Conservation (phyloP, 148 eudicot genomes). For the Chenopodium berlandieri region DNA sequence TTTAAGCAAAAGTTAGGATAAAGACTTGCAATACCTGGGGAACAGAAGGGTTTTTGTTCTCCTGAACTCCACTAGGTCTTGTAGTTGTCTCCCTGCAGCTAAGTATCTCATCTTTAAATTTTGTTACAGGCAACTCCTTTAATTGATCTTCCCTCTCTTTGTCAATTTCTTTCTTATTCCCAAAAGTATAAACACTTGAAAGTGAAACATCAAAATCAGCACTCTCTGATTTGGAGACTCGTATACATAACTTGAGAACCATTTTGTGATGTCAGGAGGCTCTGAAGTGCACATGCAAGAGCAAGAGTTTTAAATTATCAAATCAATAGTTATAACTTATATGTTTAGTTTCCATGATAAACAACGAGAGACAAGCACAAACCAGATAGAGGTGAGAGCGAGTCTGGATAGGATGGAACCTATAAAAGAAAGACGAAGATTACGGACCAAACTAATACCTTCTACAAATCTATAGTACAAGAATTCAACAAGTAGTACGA, state of each 20-base stretch:
- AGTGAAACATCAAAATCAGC: slow-evolving; percentile 39
- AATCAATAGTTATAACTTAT: background rate
- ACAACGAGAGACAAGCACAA: slow-evolving; percentile 14
- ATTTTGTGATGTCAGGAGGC: slow-evolving; percentile 64
- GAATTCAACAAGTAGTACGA: background rate
- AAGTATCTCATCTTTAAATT: slow-evolving; percentile 11
- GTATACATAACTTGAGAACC: slow-evolving; percentile 75
- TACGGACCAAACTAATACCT: background rate
- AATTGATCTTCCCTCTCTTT: slow-evolving; percentile 17
- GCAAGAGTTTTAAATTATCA: background rate
- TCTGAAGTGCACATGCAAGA: slow-evolving; percentile 35
- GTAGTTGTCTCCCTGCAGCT: slow-evolving; percentile 17
- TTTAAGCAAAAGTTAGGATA: background rate
- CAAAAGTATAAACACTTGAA: slow-evolving; percentile 15
- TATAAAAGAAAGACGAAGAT: slow-evolving; percentile 22
- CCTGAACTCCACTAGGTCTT: slow-evolving; percentile 18
- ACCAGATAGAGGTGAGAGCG: slow-evolving; percentile 55
- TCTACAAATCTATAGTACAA: background rate
- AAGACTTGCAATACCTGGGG: slow-evolving; percentile 27
- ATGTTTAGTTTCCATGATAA: background rate
- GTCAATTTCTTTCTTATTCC: slow-evolving; percentile 23
- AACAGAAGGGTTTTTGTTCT: slow-evolving; percentile 18
- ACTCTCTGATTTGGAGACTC: slow-evolving; percentile 63
- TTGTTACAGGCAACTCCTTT: background rate
- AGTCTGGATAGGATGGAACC: slow-evolving; percentile 51